A percentile compares a stretch with the other conserved stretches of the same genome.
phyloP scores from a whole-genome alignment of 140 eudicot genomes.

The Cichorium intybus region DNA sequence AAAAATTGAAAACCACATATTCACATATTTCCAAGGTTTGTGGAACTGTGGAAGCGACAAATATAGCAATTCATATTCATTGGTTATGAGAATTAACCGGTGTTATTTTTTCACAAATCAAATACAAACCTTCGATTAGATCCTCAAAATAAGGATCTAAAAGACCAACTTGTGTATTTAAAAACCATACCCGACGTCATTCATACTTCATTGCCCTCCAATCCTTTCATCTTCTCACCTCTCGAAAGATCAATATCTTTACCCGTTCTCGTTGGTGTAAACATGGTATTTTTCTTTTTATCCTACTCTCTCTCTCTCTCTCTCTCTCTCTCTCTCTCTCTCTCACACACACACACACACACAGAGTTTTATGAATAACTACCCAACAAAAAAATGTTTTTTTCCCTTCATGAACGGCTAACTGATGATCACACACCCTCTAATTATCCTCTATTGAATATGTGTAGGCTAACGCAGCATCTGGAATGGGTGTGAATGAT shows the following conservation, averaged over 20 bases:
- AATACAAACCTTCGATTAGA: slow-evolving; percentile 13
- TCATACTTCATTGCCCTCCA: slow-evolving; percentile 24
- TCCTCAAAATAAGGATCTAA: slow-evolving; percentile 36
- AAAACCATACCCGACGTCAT: slow-evolving; percentile 6
- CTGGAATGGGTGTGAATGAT: slow-evolving; percentile 41
- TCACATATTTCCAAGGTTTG: neutral
- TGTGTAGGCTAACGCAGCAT: slow-evolving; percentile 34
- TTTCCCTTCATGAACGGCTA: no score
- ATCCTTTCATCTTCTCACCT: slow-evolving; percentile 15
- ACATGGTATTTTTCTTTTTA: slow-evolving; percentile 36
- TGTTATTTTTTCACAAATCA: slow-evolving; percentile 1
- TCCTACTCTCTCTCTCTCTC: neutral
- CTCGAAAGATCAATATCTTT: slow-evolving; percentile 9
- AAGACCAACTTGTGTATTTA: slow-evolving; percentile 3
- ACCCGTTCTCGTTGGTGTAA: slow-evolving; percentile 18
- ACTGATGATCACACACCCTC: no score
- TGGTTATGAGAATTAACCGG: slow-evolving; percentile 19
- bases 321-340: slow-evolving; percentile 6
- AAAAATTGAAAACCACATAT: neutral
- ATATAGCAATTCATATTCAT: neutral
- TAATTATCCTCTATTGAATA: neutral
- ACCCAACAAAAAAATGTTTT: neutral
- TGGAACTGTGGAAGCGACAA: neutral
- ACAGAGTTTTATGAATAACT: neutral
- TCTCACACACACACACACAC: neutral